phyloP scores from a whole-genome alignment of 352 stramenopile species.

The Pythium scleroteichum region DNA sequence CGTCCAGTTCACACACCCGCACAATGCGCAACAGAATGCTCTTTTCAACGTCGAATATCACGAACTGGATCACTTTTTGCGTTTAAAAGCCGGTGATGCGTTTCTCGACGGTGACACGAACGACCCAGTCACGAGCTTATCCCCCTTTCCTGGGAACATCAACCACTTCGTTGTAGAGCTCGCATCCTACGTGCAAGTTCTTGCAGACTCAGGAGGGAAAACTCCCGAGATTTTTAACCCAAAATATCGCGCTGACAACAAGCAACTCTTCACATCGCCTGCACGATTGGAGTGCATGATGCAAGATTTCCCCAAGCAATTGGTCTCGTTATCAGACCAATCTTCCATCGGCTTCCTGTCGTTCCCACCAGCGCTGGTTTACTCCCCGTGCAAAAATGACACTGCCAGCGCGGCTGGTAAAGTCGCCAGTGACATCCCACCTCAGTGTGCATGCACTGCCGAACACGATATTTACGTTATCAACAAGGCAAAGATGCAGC shows the following conservation, averaged over 20 bases:
- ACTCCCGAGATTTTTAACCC: constrained; percentile 78
- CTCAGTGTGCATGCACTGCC: constrained; percentile 63
- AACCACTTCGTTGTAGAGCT: constrained; percentile 66
- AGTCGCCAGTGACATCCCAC: constrained; percentile 47
- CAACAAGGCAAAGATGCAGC: constrained; percentile 44
- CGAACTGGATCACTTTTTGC: constrained; percentile 70
- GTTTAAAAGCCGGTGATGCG: constrained; percentile 35
- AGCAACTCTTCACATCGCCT: constrained; percentile 57
- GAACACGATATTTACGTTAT: constrained; percentile 66
- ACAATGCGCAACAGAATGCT: constrained; percentile 21
- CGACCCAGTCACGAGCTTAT: constrained; percentile 52
- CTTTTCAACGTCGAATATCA: constrained; percentile 82
- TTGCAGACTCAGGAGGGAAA: constrained; percentile 48
- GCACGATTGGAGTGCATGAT: constrained; percentile 80
- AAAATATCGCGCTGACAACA: constrained; percentile 43
- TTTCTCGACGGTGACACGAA: constrained; percentile 68
- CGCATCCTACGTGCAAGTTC: constrained; percentile 47
- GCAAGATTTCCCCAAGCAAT: constrained; percentile 72
- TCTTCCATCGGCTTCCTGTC: constrained; percentile 44
- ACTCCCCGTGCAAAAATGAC: constrained; percentile 79
- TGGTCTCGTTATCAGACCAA: constrained; percentile 32
- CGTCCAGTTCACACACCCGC: constrained; percentile 48
- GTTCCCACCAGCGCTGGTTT: constrained; percentile 63
- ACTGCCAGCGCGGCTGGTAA: constrained; percentile 52
- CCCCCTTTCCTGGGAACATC: constrained; percentile 73